Evolutionary conservation across 2,329 filamentous ascomycete species (phyloP), one percentile per base, ranked within the genome.

Genomic region (Endothia cerciana): DNA sequence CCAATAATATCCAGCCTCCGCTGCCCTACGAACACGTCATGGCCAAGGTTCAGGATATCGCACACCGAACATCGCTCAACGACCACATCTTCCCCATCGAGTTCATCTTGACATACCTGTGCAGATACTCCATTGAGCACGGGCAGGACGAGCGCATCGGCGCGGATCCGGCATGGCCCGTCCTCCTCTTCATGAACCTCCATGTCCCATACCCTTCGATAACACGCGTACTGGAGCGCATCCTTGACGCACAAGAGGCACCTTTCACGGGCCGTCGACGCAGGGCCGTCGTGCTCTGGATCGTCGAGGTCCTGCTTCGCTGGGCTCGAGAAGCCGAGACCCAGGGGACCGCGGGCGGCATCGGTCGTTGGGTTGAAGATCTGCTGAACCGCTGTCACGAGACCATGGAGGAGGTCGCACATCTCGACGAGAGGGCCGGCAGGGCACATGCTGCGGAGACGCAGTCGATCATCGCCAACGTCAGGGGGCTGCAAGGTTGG

Each of bases 11-110:
- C 64, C 83, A 75, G 65, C 66, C 66, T n/a, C 83, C 76, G 1
- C 78, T 86, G 51, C 89, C 91, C 0, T 94, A 91, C 77, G 91
- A 94, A 76, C 83, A 84, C 2, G 85, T 95, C 4, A 84, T 89
- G 4, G 82, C 83, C 69, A 84, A 85, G 72, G 83, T 91, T 53
- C 85, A 88, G 67, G 85, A 85, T 65, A 88, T 91, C 72, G 87
- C 87, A 40, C 85, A 89, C 72, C 85, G 87, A 53, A 87, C 88
- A 19, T 85, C 85, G 11, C 82, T 87, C 28, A 88, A 89, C 74
- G 88, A 88, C 73, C 85, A 87, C 69, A 86, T 90, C 64, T 91
- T 91, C 77, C 87, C 87, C 0, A 84, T 90, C 8, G 79, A 83
- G 64, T 81, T 82, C 1, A 80, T 91, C 0, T 80, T 91, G 13